A percentile compares a stretch with the other conserved stretches of the same genome.
Evolutionary conservation across 2,329 filamentous ascomycete species (phyloP).

Genomic region (Trichoderma hamatum): DNA sequence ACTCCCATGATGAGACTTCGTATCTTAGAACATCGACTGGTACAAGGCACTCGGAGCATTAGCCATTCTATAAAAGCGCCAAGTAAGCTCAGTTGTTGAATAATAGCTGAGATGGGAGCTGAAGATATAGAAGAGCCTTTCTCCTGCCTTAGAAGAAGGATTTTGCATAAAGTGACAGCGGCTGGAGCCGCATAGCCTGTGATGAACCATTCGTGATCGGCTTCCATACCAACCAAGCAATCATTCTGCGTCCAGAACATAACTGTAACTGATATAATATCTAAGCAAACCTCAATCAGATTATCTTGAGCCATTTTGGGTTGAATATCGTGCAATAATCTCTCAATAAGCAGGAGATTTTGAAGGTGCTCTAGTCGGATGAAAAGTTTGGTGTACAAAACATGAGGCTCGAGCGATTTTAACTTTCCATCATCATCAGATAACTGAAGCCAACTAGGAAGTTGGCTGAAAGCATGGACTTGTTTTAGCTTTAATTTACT

Average conservation of each 20-base stretch:
- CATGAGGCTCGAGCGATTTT: background rate
- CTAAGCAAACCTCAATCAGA: background rate
- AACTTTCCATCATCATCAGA: background rate
- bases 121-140: background rate
- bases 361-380: conserved; percentile 3
- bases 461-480: background rate
- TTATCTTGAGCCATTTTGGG: background rate
- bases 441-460: background rate
- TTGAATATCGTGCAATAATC: background rate
- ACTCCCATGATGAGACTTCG: background rate
- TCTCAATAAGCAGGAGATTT: conserved; percentile 3
- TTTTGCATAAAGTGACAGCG: background rate
- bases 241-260: conserved; percentile 13
- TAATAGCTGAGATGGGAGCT: background rate
- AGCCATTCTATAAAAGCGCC: conserved; percentile 4
- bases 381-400: conserved; percentile 5
- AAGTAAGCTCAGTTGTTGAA: background rate
- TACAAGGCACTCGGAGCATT: background rate
- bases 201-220: conserved; percentile 5
- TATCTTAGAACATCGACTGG: background rate
- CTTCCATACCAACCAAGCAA: conserved; percentile 1
- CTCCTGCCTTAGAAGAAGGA: background rate
- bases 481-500: background rate
- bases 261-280: conserved; percentile 7
- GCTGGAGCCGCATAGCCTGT: conserved; percentile 3